Conservation (phyloP, 257 asterid genomes). For the Fraxinus cuspidata region DNA sequence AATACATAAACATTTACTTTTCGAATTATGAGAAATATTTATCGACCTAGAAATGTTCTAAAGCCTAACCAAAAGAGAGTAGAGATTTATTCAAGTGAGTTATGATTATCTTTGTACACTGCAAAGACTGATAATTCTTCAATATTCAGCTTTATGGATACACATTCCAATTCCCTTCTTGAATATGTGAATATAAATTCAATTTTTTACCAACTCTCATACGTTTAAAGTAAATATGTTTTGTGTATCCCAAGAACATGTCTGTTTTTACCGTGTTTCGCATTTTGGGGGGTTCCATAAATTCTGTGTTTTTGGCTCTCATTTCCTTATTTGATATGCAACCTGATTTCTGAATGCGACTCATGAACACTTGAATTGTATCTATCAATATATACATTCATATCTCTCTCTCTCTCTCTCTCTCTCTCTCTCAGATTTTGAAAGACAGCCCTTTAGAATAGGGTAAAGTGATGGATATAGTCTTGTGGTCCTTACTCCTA, state of each 20-base stretch:
- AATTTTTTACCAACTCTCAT: neutral
- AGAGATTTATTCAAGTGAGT: neutral
- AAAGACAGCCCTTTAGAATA: neutral
- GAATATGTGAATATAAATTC: too few relatives aligned
- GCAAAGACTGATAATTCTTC: neutral
- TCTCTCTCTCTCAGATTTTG: neutral
- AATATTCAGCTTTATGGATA: neutral
- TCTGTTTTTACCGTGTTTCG: neutral
- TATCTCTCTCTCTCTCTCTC: neutral
- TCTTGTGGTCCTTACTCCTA: neutral
- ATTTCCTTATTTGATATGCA: neutral
- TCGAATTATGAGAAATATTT: neutral
- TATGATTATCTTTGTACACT: neutral
- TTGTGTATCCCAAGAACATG: neutral
- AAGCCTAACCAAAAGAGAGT: neutral
- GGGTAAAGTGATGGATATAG: neutral
- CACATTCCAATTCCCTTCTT: neutral
- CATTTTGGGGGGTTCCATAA: neutral
- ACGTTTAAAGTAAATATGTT: neutral
- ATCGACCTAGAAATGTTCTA: neutral
- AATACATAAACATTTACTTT: too few relatives aligned
- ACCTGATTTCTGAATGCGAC: neutral
- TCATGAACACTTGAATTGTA: neutral
- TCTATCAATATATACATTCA: conserved; percentile 17
- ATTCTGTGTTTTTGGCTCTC: neutral